Conservation (phyloP, 2,329 filamentous ascomycete genomes). For the Colletotrichum simmondsii region DNA sequence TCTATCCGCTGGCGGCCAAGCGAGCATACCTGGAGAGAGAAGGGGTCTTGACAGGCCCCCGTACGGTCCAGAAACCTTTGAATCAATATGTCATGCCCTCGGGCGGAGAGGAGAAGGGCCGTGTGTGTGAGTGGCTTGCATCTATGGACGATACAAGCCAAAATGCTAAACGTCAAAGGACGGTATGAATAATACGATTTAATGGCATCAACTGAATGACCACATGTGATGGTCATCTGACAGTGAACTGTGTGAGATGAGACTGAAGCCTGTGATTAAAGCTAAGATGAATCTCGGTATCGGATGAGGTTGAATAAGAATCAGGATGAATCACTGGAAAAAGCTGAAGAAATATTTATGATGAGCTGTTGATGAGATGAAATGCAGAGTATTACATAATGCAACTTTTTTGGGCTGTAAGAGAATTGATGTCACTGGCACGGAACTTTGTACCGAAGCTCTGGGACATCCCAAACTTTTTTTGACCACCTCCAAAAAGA, state of each 20-base stretch:
- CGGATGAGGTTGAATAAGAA: neutral
- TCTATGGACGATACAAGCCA: neutral
- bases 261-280: no score
- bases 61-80: neutral
- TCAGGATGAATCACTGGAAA: no score
- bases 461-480: conserved; percentile 1
- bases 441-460: conserved; percentile 18
- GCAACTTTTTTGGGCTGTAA: neutral
- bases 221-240: neutral
- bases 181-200: neutral
- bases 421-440: neutral
- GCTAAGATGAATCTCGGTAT: no score
- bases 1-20: neutral
- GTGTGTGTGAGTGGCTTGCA: neutral
- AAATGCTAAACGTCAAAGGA: neutral
- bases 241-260: neutral
- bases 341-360: neutral
- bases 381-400: conserved; percentile 21
- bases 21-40: neutral
- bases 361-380: neutral
- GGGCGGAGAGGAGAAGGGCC: neutral
- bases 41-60: neutral
- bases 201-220: neutral
- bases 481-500: neutral
- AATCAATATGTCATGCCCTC: neutral